Base-by-base conservation (phyloP, 129 eudicot species). In the Centrapalus pauciflorus region DNA sequence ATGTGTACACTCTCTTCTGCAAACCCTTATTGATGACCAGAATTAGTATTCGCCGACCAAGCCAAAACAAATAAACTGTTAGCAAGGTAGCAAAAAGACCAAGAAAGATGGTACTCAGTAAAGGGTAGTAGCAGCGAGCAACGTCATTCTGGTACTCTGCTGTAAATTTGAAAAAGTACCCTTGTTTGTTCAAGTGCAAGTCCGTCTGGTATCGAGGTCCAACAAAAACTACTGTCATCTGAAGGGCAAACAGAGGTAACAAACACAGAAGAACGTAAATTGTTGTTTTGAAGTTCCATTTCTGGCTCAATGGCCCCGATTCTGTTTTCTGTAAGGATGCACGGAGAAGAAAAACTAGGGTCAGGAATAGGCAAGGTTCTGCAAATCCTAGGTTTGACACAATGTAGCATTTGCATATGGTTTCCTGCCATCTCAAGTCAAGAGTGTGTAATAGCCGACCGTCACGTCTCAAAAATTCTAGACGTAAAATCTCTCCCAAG, bases 321-420 rank as follows among this genome's bases (percentile, higher is more conserved):
- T 67, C 78, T 5, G 81, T 70, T 72, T 71, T 84, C 75, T 83
- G 85, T 55, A 93, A 55, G 2, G 99, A 89, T 14, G 95, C 99
- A 8, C 88, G 99, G 54, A 93, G 81, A 52, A 93, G 99, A 67
- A 89, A 89, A 27, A 79, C 30, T 7, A 89, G 84, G 68, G 87
- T 80, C 61, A 93, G 88, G 70, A 86, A 84, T 32, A 89, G 72
- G 69, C 95, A 82, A 23, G 99, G 99, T 75, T 93, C 99, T 73
- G 96, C 79, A 71, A 93, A 86, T 64, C 99, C 99, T 50, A 93
- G 86, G 81, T 86, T 93, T 43, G 99, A 81, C 37, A 93, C 81
- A 21, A 93, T 84, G 87, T 93, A 93, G 64, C 79, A 68, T 82
- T 93, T 93, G 99, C 99, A 93, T 49, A 86, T 59, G 27, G 65